These are phyloP conservation scores for Zelonia costaricensis DNA, from an alignment of 208 protist genomes.

Conservation along the genomic window DNA sequence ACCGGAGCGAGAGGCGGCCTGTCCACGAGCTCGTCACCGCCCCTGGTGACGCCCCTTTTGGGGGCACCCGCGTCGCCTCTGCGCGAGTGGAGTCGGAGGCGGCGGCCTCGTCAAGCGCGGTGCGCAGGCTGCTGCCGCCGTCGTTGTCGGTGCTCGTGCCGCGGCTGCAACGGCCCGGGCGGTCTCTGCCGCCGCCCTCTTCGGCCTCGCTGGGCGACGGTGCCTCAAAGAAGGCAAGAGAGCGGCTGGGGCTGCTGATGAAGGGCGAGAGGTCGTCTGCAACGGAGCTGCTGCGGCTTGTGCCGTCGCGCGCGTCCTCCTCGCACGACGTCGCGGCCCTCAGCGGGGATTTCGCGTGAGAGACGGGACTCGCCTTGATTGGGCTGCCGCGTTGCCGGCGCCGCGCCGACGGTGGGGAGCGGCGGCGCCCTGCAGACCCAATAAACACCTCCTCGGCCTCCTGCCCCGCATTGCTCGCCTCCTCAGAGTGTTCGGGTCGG, in stretches of 20 bases:
- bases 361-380: not conserved
- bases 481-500: not conserved
- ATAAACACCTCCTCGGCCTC: slow-evolving; percentile 28
- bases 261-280: slow-evolving; percentile 47
- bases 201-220: slow-evolving; percentile 32
- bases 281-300: slow-evolving; percentile 60
- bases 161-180: not conserved
- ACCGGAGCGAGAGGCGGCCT: slow-evolving; percentile 39
- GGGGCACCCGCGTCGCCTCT: too few species aligned
- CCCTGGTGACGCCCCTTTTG: slow-evolving; percentile 30
- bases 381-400: slow-evolving; percentile 8
- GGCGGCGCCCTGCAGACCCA: slow-evolving; percentile 3
- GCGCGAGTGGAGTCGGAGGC: too few species aligned
- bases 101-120: slow-evolving; percentile 17
- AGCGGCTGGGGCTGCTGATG: slow-evolving; percentile 66
- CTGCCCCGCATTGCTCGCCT: not conserved
- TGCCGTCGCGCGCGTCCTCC: slow-evolving; percentile 44
- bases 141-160: not conserved
- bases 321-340: not conserved
- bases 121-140: slow-evolving; percentile 2
- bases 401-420: slow-evolving; percentile 4
- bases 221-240: slow-evolving; percentile 61
- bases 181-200: not conserved
- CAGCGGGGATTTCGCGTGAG: not conserved
- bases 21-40: slow-evolving; percentile 40